phyloP scores from a whole-genome alignment of 2,329 filamentous ascomycete genomes.

The Scedosporium aurantiacum region DNA sequence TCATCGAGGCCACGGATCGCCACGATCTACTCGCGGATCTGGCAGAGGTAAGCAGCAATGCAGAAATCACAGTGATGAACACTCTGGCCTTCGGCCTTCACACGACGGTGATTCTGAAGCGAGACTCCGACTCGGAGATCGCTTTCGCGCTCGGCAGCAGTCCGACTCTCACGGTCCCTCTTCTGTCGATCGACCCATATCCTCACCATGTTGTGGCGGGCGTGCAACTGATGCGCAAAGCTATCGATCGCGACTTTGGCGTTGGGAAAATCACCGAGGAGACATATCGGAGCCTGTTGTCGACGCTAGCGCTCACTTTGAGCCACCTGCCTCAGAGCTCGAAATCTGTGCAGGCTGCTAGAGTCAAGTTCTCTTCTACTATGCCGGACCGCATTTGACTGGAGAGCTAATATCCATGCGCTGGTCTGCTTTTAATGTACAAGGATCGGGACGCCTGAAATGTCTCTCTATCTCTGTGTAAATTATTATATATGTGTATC shows the following conservation, averaged over 20 bases:
- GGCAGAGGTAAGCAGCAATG: slow-evolving; percentile 14
- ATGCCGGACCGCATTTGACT: not conserved
- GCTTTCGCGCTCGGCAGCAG: not conserved
- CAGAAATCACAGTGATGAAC: slow-evolving; percentile 21
- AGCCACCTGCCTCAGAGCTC: slow-evolving; percentile 19
- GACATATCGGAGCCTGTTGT: slow-evolving; percentile 16
- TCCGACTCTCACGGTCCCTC: slow-evolving; percentile 14
- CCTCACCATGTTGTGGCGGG: slow-evolving; percentile 20
- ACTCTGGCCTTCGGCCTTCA: slow-evolving; percentile 20
- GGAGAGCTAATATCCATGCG: not conserved
- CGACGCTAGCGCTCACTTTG: slow-evolving; percentile 16
- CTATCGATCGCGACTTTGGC: slow-evolving; percentile 18
- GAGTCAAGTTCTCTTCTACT: slow-evolving; percentile 13
- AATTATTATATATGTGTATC: no score
- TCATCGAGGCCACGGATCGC: slow-evolving; percentile 18
- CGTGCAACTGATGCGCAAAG: slow-evolving; percentile 19
- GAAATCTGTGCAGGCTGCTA: slow-evolving; percentile 20
- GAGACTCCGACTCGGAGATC: not conserved
- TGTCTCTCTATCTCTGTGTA: no score
- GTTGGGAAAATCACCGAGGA: slow-evolving; percentile 16
- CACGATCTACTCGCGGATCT: slow-evolving; percentile 16
- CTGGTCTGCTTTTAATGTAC: not conserved
- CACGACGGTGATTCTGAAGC: slow-evolving; percentile 14
- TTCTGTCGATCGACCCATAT: slow-evolving; percentile 22
- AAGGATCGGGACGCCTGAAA: not conserved